phyloP scores from a whole-genome alignment of 495 filamentous ascomycete genomes.

The Apodospora peruviana region DNA sequence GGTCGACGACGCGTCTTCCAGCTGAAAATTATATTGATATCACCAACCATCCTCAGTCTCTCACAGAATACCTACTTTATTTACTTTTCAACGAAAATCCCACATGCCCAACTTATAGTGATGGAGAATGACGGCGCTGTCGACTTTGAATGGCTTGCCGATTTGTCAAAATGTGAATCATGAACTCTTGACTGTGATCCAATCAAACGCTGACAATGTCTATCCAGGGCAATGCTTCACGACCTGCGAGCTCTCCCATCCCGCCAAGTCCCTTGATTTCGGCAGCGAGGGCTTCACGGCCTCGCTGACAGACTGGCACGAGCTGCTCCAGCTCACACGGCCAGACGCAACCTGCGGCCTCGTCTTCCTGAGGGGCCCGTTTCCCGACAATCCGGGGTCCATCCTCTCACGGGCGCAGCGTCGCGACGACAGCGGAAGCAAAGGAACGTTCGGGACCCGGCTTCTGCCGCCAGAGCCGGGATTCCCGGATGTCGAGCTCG shows the following conservation, averaged over 20 bases:
- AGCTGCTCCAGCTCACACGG: slow-evolving; percentile 12
- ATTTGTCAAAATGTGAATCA: slow-evolving; percentile 3
- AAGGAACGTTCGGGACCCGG: slow-evolving; percentile 7
- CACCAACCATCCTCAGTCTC: no score
- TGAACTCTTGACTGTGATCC: background rate
- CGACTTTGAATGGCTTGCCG: slow-evolving; percentile 9
- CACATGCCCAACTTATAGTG: background rate
- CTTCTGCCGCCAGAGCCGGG: background rate
- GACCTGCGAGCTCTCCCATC: slow-evolving; percentile 2
- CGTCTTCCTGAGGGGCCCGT: slow-evolving; percentile 7
- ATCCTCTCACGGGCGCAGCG: slow-evolving; percentile 11
- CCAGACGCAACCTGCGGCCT: slow-evolving; percentile 12
- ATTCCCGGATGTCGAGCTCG: slow-evolving; percentile 3
- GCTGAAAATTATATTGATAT: no score
- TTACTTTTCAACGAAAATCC: background rate
- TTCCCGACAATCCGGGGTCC: slow-evolving; percentile 8
- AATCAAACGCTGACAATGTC: background rate
- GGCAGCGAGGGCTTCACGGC: slow-evolving; percentile 11
- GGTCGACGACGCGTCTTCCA: background rate
- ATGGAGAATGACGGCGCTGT: background rate
- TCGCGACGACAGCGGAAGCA: slow-evolving; percentile 1
- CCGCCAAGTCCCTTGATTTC: slow-evolving; percentile 12
- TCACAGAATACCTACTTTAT: background rate
- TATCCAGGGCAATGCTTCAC: slow-evolving; percentile 13
- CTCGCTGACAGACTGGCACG: slow-evolving; percentile 10